These are phyloP conservation scores for Pterocarpus macrocarpus DNA, from an alignment of 306 rosid genomes.

Conservation along the genomic window DNA sequence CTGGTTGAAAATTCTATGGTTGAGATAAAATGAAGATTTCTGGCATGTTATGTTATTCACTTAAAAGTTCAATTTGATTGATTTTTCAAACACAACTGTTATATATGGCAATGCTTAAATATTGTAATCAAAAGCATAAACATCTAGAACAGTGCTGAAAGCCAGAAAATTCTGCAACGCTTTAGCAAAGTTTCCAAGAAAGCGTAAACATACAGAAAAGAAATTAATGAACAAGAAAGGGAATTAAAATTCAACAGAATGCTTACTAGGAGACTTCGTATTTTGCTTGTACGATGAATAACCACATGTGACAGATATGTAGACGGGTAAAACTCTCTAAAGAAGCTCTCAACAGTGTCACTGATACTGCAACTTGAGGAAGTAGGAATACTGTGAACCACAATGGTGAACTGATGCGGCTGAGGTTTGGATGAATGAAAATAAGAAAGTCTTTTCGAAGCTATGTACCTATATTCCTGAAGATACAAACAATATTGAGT, in stretches of 20 bases:
- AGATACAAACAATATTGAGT: conserved; percentile 40
- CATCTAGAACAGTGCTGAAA: conserved; percentile 21
- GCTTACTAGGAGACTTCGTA: conserved; percentile 68
- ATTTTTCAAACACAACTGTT: too few species aligned
- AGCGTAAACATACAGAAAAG: neutral
- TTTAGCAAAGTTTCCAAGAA: conserved; percentile 7
- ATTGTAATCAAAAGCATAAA: too few species aligned
- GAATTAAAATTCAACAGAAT: conserved; percentile 24
- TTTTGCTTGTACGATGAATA: conserved; percentile 64
- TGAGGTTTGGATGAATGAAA: conserved; percentile 83
- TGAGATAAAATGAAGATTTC: neutral
- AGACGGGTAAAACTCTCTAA: conserved; percentile 66
- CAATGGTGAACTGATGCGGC: conserved; percentile 89
- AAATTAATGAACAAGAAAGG: conserved; percentile 26
- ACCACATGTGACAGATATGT: conserved; percentile 72
- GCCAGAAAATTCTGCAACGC: conserved; percentile 1
- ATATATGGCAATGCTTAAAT: too few species aligned
- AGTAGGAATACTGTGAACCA: conserved; percentile 81
- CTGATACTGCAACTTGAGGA: conserved; percentile 56
- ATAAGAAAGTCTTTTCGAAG: conserved; percentile 75
- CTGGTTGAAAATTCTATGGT: neutral
- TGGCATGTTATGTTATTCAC: neutral
- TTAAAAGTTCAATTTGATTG: neutral
- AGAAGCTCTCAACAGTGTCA: conserved; percentile 66
- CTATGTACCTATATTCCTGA: conserved; percentile 83